Evolutionary conservation across 129 eudicot species (phyloP), one percentile per base, ranked within the genome.

Genomic region (Erigeron canadensis): DNA sequence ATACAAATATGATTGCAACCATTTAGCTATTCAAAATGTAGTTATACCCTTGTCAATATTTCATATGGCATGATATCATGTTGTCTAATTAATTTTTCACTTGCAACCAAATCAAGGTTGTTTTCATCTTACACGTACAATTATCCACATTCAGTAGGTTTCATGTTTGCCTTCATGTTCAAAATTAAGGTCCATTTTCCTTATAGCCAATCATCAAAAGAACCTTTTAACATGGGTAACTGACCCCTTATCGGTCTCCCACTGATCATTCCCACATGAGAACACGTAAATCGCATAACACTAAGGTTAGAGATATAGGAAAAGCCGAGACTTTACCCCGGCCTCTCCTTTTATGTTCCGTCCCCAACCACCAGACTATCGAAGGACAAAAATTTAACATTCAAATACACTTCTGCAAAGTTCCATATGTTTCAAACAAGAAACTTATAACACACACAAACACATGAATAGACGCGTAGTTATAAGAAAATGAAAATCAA

Each of bases 401-500:
- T 38, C 13, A 45, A 60, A 46, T 46, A 45, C 48, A 37, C 39
- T 19, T 45, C 48, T 44, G 45, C 45, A 43, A 43, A 23, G 18
- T 28, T 21, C 13, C 13, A 57, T 13, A 59, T 21, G 23, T 0
- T 9, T 22, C 34, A 43, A 23, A 72, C 54, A 60, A 60, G 58
- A 5, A 22, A n/a, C n/a, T n/a, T 28, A 53, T 21, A 10, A 15
- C 45, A 16, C 63, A 4, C n/a, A 18, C 2, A 53, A 0, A 38
- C 13, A 37, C 46, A 69, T 17, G 54, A 37, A n/a, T n/a, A n/a
- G n/a, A n/a, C n/a, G n/a, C n/a, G n/a, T 3, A 53, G 48, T 53
- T 69, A 45, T 13, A 9, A 18, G 67, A 28, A 72, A 23, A 42
- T 17, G 34, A 72, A 44, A 23, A n/a, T 59, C 68, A 16, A 72